Evolutionary conservation across 164 flowering plant genomes (phyloP).

Genomic region (Protea cynaroides): DNA sequence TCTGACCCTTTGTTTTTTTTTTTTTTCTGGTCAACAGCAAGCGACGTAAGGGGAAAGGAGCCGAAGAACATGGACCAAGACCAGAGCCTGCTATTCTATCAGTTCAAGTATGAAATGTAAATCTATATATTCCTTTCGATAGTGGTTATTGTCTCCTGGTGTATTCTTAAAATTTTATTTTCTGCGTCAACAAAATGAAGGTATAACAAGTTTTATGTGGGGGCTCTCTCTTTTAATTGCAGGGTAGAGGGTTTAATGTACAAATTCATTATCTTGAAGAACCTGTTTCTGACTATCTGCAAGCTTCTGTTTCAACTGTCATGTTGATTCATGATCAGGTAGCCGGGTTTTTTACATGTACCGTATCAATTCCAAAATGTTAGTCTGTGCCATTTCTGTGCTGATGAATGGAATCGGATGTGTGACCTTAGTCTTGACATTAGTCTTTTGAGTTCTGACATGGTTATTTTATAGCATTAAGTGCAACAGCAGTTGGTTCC

Average conservation of each 20-base stretch:
- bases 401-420: no score
- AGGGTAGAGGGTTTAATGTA: conserved; percentile 93
- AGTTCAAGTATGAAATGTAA: conserved; percentile 59
- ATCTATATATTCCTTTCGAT: conserved; percentile 2
- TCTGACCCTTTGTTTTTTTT: conserved; percentile 1
- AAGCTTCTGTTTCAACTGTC: conserved; percentile 78
- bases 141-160: neutral
- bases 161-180: neutral
- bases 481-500: no score
- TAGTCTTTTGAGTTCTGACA: no score
- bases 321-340: conserved; percentile 77
- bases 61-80: conserved; percentile 37
- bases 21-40: conserved; percentile 23
- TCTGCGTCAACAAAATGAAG: neutral
- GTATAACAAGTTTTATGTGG: neutral
- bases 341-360: neutral
- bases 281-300: conserved; percentile 81
- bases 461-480: no score
- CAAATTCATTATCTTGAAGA: conserved; percentile 76
- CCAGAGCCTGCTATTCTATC: conserved; percentile 83
- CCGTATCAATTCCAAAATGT: no score
- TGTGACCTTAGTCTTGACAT: no score
- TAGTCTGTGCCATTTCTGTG: no score
- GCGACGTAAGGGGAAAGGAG: conserved; percentile 41
- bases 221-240: conserved; percentile 10